Percentiles rank a stretch among this genome's conserved stretches.
Conservation (phyloP, 495 filamentous ascomycete genomes). For the Hypomontagnella monticulosa region DNA sequence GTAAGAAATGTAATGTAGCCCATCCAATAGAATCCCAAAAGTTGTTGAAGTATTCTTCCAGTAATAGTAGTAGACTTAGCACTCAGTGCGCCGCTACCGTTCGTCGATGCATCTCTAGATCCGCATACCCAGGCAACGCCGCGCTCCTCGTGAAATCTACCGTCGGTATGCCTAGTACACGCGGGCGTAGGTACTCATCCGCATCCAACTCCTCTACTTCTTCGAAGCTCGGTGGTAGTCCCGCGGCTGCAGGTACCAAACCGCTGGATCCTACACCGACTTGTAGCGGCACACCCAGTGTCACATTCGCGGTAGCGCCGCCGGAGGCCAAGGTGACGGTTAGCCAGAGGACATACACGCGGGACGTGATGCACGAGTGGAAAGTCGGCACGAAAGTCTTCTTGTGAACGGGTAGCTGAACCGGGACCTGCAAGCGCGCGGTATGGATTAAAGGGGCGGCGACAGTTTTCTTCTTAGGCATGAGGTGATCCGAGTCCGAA, state of each 20-base stretch:
- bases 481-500: slow-evolving; percentile 35
- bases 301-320: slow-evolving; percentile 63
- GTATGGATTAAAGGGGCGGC: slow-evolving; percentile 63
- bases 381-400: slow-evolving; percentile 88
- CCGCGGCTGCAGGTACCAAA: slow-evolving; percentile 18
- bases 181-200: slow-evolving; percentile 60
- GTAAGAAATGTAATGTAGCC: not conserved
- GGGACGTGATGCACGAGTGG: slow-evolving; percentile 83
- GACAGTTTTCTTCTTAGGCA: slow-evolving; percentile 15
- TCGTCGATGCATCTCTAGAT: slow-evolving; percentile 22
- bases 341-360: slow-evolving; percentile 80
- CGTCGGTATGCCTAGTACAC: slow-evolving; percentile 50
- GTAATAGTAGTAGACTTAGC: no score
- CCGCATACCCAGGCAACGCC: slow-evolving; percentile 51
- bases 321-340: slow-evolving; percentile 68
- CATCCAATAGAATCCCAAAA: not conserved
- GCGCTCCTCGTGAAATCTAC: slow-evolving; percentile 30
- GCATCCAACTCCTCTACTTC: slow-evolving; percentile 47
- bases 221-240: slow-evolving; percentile 50
- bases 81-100: slow-evolving; percentile 27
- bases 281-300: slow-evolving; percentile 80
- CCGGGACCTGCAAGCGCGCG: slow-evolving; percentile 73
- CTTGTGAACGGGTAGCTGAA: slow-evolving; percentile 71
- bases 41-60: no score
- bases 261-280: slow-evolving; percentile 57